phyloP scores from a whole-genome alignment of 2,329 filamentous ascomycete species.

The Fonsecaea nubica region DNA sequence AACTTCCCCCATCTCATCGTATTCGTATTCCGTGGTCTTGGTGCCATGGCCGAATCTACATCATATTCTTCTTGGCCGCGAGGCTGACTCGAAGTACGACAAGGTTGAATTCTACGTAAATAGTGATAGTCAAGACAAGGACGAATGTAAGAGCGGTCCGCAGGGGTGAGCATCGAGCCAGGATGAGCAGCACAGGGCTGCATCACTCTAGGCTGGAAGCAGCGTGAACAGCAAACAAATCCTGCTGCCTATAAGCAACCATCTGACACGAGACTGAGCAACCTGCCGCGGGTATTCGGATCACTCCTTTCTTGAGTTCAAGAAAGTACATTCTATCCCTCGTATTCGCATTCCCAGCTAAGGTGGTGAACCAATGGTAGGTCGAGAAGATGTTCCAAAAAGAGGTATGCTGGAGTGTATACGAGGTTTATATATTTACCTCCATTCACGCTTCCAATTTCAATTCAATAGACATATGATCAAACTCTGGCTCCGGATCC shows the following conservation, averaged over 20 bases:
- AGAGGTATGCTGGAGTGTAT: neutral
- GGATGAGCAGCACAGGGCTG: too few species aligned
- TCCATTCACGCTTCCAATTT: neutral
- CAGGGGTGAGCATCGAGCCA: too few species aligned
- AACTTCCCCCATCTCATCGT: slow-evolving; percentile 8
- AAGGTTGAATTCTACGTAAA: too few species aligned
- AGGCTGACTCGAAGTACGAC: slow-evolving; percentile 28
- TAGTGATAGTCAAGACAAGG: too few species aligned
- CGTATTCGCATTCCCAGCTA: neutral
- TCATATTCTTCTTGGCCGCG: slow-evolving; percentile 4
- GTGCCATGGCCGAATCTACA: neutral
- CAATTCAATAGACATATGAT: neutral
- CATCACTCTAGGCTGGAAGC: too few species aligned
- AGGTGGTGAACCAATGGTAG: neutral
- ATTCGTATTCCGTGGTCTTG: slow-evolving; percentile 22
- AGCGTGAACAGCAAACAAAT: too few species aligned
- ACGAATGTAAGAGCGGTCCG: too few species aligned
- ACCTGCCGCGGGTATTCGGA: too few species aligned
- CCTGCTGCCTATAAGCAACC: too few species aligned
- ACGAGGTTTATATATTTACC: neutral
- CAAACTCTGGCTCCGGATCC: neutral
- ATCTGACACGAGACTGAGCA: too few species aligned
- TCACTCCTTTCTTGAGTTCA: neutral
- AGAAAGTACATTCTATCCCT: too few species aligned
- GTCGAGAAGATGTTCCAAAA: neutral